These are phyloP conservation scores for Mortierella sp. DNA, from an alignment of 371 early-diverging fungal genomes.

Conservation along the genomic window DNA sequence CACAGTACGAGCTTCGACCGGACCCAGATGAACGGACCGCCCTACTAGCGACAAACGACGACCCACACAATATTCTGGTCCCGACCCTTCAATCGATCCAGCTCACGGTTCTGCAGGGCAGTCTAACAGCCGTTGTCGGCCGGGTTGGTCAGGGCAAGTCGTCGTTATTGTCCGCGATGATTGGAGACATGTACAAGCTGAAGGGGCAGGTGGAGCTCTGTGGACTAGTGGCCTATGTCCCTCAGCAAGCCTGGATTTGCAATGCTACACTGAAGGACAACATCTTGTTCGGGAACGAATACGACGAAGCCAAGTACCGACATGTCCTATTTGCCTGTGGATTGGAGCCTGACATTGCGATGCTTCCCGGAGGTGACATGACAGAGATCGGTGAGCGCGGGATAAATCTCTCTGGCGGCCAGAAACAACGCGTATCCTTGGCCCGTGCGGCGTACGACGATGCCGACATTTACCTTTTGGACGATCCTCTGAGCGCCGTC, in stretches of 20 bases:
- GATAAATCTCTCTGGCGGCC: slow-evolving; percentile 89
- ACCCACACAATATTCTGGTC: not conserved
- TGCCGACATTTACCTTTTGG: slow-evolving; percentile 62
- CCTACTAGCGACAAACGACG: not conserved
- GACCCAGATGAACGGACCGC: not conserved
- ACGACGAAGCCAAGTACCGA: slow-evolving; percentile 82
- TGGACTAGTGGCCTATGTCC: slow-evolving; percentile 88
- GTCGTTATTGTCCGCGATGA: slow-evolving; percentile 79
- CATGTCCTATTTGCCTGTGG: slow-evolving; percentile 15
- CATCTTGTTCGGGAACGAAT: slow-evolving; percentile 88
- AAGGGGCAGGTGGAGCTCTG: slow-evolving; percentile 73
- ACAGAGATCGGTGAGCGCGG: slow-evolving; percentile 96
- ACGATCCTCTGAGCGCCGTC: slow-evolving; percentile 75
- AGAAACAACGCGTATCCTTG: slow-evolving; percentile 76
- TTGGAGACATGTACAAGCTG: slow-evolving; percentile 87
- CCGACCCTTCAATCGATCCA: slow-evolving; percentile 52
- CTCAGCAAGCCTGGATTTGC: slow-evolving; percentile 94
- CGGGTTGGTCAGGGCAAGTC: slow-evolving; percentile 90
- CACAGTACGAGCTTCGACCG: not conserved
- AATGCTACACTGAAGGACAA: slow-evolving; percentile 91
- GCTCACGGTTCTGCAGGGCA: slow-evolving; percentile 69
- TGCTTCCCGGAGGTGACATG: slow-evolving; percentile 84
- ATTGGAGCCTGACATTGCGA: slow-evolving; percentile 51
- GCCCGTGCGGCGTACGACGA: slow-evolving; percentile 63
- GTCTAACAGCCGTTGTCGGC: slow-evolving; percentile 83